phyloP scores from a whole-genome alignment of 108 stramenopile genomes.

The Pseudonitzschia multiseries region DNA sequence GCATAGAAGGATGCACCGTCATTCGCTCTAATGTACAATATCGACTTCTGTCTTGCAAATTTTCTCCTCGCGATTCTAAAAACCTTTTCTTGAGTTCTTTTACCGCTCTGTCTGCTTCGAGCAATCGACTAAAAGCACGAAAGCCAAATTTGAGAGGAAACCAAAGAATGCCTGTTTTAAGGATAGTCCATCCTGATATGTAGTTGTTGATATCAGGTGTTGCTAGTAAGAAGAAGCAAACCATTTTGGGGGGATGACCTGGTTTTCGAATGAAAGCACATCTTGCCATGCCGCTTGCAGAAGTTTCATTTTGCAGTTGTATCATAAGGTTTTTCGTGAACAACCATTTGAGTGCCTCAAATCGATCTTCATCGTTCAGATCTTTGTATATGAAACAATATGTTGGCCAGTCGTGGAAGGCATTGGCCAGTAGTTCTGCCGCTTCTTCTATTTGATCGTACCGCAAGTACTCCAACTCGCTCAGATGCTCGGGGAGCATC shows the following conservation, averaged over 20 bases:
- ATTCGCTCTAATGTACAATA: background rate
- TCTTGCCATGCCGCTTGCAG: background rate
- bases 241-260: background rate
- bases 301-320: conserved; percentile 1
- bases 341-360: background rate
- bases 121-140: background rate
- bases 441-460: conserved; percentile 1
- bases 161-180: conserved; percentile 1
- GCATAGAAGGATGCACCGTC: background rate
- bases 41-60: background rate
- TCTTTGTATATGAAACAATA: background rate
- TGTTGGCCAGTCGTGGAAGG: background rate
- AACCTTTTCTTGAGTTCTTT: background rate
- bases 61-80: background rate
- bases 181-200: conserved; percentile 1
- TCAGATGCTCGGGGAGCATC: conserved; percentile 3
- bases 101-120: background rate
- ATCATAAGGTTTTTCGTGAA: background rate
- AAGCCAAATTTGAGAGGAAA: background rate
- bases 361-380: background rate
- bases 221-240: background rate
- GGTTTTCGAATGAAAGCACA: conserved; percentile 3
- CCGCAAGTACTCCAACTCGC: conserved; percentile 1
- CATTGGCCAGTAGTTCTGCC: background rate
- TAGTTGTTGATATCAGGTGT: conserved; percentile 3